Evolutionary conservation across 352 stramenopile species (phyloP), one percentile per base, ranked within the genome.

Genomic region (Phytopythium kandeliae): DNA sequence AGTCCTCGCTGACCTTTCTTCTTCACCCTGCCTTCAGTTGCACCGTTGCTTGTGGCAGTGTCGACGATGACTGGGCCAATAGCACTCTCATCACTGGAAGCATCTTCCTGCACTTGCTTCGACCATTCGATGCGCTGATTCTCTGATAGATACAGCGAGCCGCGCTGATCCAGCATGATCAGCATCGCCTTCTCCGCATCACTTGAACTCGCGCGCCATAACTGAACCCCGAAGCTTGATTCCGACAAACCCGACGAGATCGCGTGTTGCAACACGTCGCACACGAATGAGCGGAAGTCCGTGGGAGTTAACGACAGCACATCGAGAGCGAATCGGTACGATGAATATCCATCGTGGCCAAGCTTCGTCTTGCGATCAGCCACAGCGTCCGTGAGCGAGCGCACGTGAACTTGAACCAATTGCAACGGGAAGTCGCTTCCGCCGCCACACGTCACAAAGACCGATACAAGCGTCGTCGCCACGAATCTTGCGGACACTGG

Each of bases 371-470:
- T 31, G 4, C 19, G 45, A 6, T 47, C 49, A 26, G 19, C 21
- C n/a, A 41, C 15, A n/a, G 33, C 6, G 17, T 60, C 49, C 30
- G 85, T 58, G 7, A 81, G 65, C 19, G 58, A 48, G 12, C 74
- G 67, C 19, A 90, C 48, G 62, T 92, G 76, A 17, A 79, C 65
- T 58, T 86, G 67, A 7, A 89, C 69, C 12, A 90, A 75, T 43
- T 83, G 76, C 38, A 65, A 70, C 3, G 82, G 82, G 40, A 89
- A 87, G 41, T 87, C 73, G 34, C 62, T 36, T 43, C 67, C 52
- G 2, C 69, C 62, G 31, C 66, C 69, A 55, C 75, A 73, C 49
- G 78, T 79, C 47, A 86, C 69, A 50, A 77, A 56, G 60, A 90
- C 75, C 21, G 82, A 90, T 48, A 75, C 70, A 34, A 92, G 55